Base-by-base conservation (phyloP, 2,329 filamentous ascomycete genomes). In the Pseudogymnoascus sp. region DNA sequence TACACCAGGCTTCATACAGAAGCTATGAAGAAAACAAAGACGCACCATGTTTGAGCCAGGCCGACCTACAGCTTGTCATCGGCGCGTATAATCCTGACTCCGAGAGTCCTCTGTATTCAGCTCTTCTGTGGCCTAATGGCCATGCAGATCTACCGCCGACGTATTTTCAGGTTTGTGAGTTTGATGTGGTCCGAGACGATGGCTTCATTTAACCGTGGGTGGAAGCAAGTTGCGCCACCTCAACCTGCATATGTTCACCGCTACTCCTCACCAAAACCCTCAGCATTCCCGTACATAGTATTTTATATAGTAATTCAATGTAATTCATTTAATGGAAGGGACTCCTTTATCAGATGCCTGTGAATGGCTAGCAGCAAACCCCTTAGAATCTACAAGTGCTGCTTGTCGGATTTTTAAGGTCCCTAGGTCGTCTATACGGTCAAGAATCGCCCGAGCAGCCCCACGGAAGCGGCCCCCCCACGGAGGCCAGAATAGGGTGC, bases 181-280 rank as follows among this genome's bases (percentile, higher is more conserved):
- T 79, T 64, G 83, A 84, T 68, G 78, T 78, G 0, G 66, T 81
- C 2, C 71, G 82, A 3, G 83, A 85, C 64, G 82, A 84, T 62
- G 79, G 73, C 0, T 65, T 85, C 53, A 78, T 84, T 0, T 84
- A 83, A n/a, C n/a, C n/a, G n/a, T n/a, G n/a, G n/a, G n/a, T n/a
- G n/a, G n/a, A n/a, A n/a, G n/a, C n/a, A n/a, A n/a, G n/a, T n/a
- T n/a, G n/a, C n/a, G n/a, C n/a, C n/a, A n/a, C n/a, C n/a, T n/a
- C n/a, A n/a, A n/a, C n/a, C n/a, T n/a, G n/a, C n/a, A n/a, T n/a
- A n/a, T n/a, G n/a, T n/a, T n/a, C n/a, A n/a, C n/a, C n/a, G n/a
- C n/a, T n/a, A n/a, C n/a, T n/a, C n/a, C n/a, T n/a, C n/a, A n/a
- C n/a, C n/a, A n/a, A n/a, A n/a, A n/a, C n/a, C n/a, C n/a, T n/a